Base-by-base conservation (phyloP, 768 basidiomycete genomes). In the Tulasnella sp. region DNA sequence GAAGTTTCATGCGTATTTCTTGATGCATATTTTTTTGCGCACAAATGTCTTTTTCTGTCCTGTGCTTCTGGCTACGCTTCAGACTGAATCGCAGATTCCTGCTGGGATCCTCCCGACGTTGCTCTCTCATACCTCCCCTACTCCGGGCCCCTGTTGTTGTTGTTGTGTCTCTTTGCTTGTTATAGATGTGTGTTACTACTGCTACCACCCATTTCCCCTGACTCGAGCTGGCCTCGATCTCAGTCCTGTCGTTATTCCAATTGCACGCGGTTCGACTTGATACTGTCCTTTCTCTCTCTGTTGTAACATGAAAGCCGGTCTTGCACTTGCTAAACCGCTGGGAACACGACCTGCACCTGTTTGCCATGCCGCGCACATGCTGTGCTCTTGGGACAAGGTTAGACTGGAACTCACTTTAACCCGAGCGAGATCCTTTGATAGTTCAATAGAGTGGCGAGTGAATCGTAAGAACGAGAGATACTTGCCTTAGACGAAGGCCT, bases 351-450 rank as follows among this genome's bases (percentile, higher is more conserved):
- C 62, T 68, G 62, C 52, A n/a, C 24, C 52, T 52, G 52, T 52
- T 52, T 52, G 62, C 62, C 62, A 68, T 18, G 62, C 62, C 62
- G 62, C 62, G 62, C 31, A 34, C 62, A 68, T 68, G 62, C 62
- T 68, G 62, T 68, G 62, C 62, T 31, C 62, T 10, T 68, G 62
- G 62, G 31, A 68, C 62, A 68, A 68, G 62, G 62, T 68, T 68
- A 68, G 62, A 68, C 62, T 68, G 62, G 62, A 68, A 68, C 62
- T 68, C 62, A 68, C 62, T 68, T 68, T 68, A 36, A 8, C 62
- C 34, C 36, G 62, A 68, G 62, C 62, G 31, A 68, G 62, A 68
- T 34, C 62, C 62, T 68, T 31, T 34, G 31, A 36, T 16, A 27
- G 62, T 18, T 68, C 34, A 31, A 36, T 27, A 36, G 62, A 19